Base-by-base conservation (phyloP, 2,329 filamentous ascomycete species). In the Alternaria triticimaculans region DNA sequence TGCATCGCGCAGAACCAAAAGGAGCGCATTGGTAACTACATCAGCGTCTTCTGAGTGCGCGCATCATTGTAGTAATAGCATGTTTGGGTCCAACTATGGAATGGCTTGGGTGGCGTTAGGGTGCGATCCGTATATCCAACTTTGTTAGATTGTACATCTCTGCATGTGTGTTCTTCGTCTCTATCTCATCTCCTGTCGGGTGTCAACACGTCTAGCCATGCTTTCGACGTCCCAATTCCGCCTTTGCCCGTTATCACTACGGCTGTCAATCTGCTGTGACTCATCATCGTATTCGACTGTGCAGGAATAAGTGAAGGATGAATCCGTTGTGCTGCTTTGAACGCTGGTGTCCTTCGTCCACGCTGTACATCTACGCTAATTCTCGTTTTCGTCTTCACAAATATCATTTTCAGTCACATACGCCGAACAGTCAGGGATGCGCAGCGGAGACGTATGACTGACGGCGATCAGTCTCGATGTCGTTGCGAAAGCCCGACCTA, bases 1-100 rank as follows among this genome's bases (percentile, higher is more conserved):
- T 99, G 96, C 84, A 99, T 99, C 87, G 96, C 96, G 60, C 96
- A 99, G 84, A 97, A 97, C 85, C 96, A 99, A 83, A 99, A 99
- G 85, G 96, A 99, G 82, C 89, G 96, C 79, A 98, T 99, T 80
- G 92, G 93, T 74, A 99, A 98, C 84, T 99, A 97, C 83, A 99
- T 99, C 81, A 97, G 94, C 82, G 96, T 98, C 66, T 97, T 99
- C 60, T 77, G 65, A 72, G 64, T 60, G 25, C 62, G 49, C 64
- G 61, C 51, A 55, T 64, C 44, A 65, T 44, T 72, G 67, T 70
- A 71, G 60, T 64, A 69, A 70, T 71, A 68, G 68, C 67, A 73
- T 73, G 66, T 74, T 67, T 65, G 66, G 65, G 65, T 72, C 69
- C 66, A 61, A 66, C 62, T 68, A 72, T 70, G 64, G 66, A 72